Conservation (phyloP, 352 stramenopile species). For the Pythium dissimile region DNA sequence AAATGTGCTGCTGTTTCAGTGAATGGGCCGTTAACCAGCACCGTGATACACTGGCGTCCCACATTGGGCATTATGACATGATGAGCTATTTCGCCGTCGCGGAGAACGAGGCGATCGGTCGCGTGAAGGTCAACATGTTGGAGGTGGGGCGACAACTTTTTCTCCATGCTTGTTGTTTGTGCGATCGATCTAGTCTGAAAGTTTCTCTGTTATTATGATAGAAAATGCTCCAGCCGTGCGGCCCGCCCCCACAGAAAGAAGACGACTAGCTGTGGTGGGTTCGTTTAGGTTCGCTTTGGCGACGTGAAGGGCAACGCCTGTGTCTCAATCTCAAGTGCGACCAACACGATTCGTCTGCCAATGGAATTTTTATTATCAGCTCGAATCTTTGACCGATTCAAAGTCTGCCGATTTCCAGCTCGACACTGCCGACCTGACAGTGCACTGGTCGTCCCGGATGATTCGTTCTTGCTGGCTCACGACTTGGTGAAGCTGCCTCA, state of each 20-base stretch:
- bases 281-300: not conserved
- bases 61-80: slow-evolving; percentile 98
- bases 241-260: slow-evolving; percentile 66
- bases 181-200: too few species aligned
- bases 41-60: slow-evolving; percentile 95
- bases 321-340: too few species aligned
- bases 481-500: slow-evolving; percentile 54
- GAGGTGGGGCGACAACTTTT: too few species aligned
- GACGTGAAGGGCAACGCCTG: too few species aligned
- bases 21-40: slow-evolving; percentile 99
- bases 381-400: slow-evolving; percentile 1
- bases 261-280: slow-evolving; percentile 48
- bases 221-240: slow-evolving; percentile 84
- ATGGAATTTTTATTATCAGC: not conserved
- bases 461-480: slow-evolving; percentile 47
- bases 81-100: slow-evolving; percentile 96
- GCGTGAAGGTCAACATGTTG: slow-evolving; percentile 90
- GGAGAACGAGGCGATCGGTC: slow-evolving; percentile 95
- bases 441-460: slow-evolving; percentile 62
- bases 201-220: too few species aligned
- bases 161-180: too few species aligned
- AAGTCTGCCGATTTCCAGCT: slow-evolving; percentile 58
- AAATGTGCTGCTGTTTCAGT: slow-evolving; percentile 31
- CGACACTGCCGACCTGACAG: slow-evolving; percentile 61
- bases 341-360: too few species aligned